phyloP scores from a whole-genome alignment of 2,329 filamentous ascomycete genomes.

The Epicoccum nigrum region DNA sequence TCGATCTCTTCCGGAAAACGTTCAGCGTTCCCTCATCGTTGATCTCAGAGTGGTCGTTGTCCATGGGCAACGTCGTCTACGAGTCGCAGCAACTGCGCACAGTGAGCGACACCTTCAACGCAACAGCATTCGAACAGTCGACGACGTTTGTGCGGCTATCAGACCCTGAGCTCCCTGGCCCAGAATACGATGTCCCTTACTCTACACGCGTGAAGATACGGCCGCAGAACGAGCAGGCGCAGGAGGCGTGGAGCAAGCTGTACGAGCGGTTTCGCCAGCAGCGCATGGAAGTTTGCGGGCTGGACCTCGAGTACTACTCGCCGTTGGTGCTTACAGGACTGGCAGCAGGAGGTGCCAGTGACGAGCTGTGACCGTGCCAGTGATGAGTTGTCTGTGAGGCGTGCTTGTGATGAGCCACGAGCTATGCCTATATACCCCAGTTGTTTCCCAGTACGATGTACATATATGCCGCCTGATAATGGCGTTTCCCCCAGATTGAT shows the following conservation, averaged over 20 bases:
- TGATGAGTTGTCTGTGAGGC: not conserved
- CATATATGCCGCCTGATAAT: not conserved
- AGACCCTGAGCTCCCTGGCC: constrained; percentile 56
- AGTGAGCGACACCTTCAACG: constrained; percentile 50
- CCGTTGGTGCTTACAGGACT: constrained; percentile 26
- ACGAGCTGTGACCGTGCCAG: constrained; percentile 5
- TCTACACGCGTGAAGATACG: constrained; percentile 48
- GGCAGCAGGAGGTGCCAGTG: not conserved
- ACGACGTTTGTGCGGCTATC: constrained; percentile 56
- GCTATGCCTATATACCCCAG: constrained; percentile 1
- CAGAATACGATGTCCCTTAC: constrained; percentile 58
- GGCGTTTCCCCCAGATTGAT: not conserved
- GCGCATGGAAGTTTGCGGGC: constrained; percentile 59
- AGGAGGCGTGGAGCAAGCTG: constrained; percentile 57
- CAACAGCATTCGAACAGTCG: constrained; percentile 50
- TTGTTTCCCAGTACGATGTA: not conserved
- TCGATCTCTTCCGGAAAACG: constrained; percentile 41
- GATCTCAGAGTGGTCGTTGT: constrained; percentile 47
- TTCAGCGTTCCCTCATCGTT: constrained; percentile 42
- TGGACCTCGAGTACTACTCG: constrained; percentile 56
- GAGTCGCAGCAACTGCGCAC: constrained; percentile 42
- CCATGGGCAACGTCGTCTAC: constrained; percentile 48
- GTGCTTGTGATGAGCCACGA: not conserved
- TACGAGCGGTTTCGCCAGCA: constrained; percentile 57
- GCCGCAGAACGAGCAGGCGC: constrained; percentile 54